Percentiles rank a stretch among this genome's conserved stretches.
Conservation (phyloP, 2,329 filamentous ascomycete genomes). For the Fusarium staphyleae region DNA sequence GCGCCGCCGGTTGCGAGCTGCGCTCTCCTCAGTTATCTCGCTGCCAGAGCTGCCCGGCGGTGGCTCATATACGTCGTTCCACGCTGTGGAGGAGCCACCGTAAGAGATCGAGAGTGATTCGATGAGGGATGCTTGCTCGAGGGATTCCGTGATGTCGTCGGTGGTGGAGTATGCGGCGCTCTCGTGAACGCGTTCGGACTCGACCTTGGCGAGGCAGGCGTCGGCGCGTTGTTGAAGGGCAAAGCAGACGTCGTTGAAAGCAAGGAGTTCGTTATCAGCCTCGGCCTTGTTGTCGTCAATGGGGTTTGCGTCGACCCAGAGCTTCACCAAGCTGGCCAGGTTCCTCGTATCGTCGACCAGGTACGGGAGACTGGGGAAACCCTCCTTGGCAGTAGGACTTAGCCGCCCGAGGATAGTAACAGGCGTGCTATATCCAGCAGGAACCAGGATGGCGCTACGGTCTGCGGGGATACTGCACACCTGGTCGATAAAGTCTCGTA, state of each 20-base stretch:
- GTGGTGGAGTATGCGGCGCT: constrained; percentile 39
- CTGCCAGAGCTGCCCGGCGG: constrained; percentile 61
- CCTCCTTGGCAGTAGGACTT: constrained; percentile 82
- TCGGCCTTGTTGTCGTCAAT: constrained; percentile 46
- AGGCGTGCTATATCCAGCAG: constrained; percentile 90
- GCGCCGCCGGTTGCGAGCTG: constrained; percentile 32
- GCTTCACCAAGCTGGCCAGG: constrained; percentile 81
- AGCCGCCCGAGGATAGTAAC: constrained; percentile 87
- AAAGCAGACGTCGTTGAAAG: constrained; percentile 61
- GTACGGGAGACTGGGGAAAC: constrained; percentile 91
- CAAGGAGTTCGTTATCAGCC: constrained; percentile 58
- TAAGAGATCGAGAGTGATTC: constrained; percentile 46
- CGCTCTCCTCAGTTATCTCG: constrained; percentile 47
- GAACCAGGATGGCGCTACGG: constrained; percentile 67
- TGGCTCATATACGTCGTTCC: constrained; percentile 42
- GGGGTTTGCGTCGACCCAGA: constrained; percentile 72
- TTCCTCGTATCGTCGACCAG: constrained; percentile 88
- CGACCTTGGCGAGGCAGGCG: constrained; percentile 58
- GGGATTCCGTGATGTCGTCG: constrained; percentile 54
- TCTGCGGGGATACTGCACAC: constrained; percentile 84
- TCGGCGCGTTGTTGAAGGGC: constrained; percentile 59
- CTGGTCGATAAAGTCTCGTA: constrained; percentile 86
- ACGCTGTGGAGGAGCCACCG: constrained; percentile 37
- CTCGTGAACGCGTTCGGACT: constrained; percentile 53
- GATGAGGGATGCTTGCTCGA: constrained; percentile 55